phyloP scores from a whole-genome alignment of 768 basidiomycete genomes.

The Leucocoprinus birnbaumii region DNA sequence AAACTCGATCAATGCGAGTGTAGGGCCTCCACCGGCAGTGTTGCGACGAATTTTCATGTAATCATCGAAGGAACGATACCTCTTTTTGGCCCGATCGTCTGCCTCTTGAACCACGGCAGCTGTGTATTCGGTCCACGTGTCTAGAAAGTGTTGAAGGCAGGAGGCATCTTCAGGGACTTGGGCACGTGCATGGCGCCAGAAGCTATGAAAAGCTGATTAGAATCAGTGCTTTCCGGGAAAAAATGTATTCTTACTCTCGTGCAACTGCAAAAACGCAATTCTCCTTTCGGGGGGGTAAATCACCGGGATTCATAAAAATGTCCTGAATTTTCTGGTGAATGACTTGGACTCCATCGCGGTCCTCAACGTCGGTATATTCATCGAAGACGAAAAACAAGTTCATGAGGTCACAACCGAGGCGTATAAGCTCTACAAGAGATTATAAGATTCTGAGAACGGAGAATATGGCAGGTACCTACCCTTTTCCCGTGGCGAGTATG shows the following conservation, averaged over 20 bases:
- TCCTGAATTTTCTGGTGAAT: neutral
- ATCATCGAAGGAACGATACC: conserved; percentile 43
- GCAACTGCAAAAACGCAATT: neutral
- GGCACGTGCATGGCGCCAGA: conserved; percentile 18
- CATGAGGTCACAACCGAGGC: conserved; percentile 28
- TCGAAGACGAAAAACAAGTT: conserved; percentile 28
- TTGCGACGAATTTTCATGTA: conserved; percentile 53
- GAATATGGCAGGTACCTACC: neutral
- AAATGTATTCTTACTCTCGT: neutral
- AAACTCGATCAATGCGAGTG: conserved; percentile 52
- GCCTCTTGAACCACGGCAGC: conserved; percentile 41
- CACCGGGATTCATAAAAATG: neutral
- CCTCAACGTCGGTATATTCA: conserved; percentile 24
- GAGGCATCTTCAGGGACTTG: conserved; percentile 14
- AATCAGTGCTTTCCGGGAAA: neutral
- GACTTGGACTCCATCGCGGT: neutral
- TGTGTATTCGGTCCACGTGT: conserved; percentile 38
- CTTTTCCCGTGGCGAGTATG: conserved; percentile 4
- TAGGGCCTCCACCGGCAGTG: conserved; percentile 49
- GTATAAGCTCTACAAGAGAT: conserved; percentile 16
- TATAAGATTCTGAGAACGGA: neutral
- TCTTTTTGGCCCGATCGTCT: conserved; percentile 33
- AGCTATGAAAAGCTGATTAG: conserved; percentile 11
- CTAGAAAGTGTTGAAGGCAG: conserved; percentile 26
- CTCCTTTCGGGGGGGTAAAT: neutral